Base-by-base conservation (phyloP, 768 basidiomycete species). In the Gymnopilus junonius region DNA sequence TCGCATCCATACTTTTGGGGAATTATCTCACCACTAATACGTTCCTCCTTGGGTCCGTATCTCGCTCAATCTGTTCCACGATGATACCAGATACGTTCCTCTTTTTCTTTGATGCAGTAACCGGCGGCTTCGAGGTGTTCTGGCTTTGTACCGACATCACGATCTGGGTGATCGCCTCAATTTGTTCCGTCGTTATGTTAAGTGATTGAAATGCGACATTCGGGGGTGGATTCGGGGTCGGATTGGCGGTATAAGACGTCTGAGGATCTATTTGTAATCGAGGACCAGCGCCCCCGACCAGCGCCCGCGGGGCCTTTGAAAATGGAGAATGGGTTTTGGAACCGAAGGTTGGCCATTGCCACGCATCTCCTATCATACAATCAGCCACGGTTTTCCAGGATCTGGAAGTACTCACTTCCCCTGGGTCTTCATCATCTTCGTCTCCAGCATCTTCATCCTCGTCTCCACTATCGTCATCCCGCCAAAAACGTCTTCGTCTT, bases 241-340 rank as follows among this genome's bases (percentile, higher is more conserved):
- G 37, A 17, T 39, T 17, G 37, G 37, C 37, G 17, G 37, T 17
- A 39, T 39, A 54, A 37, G 31, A 23, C 5, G 20, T 54, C 29
- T 20, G n/a, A 25, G 55, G 20, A 56, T 56, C 35, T 10, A 40
- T 21, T 40, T n/a, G 31, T 6, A 56, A 37, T 25, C 20, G 55
- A 27, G 55, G 55, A 21, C 55, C 55, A 37, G 55, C 55, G 15
- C 55, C 55, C 15, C 55, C n/a, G n/a, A n/a, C n/a, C n/a, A n/a
- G n/a, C n/a, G n/a, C n/a, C n/a, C 37, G 7, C 55, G 55, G 12
- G 55, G 55, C 39, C 55, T 34, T 56, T 42, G 55, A 15, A 40
- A 56, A 25, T 56, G 34, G 37, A 40, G 35, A 39, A 56, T 56
- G 3, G 55, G 55, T 39, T 56, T 56, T 25, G 55, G 55, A 23